phyloP scores from a whole-genome alignment of 148 eudicot species.

The Chenopodium quinoa region DNA sequence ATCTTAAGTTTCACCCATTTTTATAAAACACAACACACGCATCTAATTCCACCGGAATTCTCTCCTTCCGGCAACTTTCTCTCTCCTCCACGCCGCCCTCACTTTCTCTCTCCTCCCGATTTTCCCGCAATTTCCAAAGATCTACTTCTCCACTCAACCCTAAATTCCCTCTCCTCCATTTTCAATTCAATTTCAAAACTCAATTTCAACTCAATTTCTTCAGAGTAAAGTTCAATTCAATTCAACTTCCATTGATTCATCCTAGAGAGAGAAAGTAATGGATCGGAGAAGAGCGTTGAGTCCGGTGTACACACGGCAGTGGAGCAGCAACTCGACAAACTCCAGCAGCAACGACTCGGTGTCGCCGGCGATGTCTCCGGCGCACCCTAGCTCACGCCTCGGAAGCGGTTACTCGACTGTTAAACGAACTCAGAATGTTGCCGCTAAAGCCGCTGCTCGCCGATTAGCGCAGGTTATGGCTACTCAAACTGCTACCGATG shows the following conservation, averaged over 20 bases:
- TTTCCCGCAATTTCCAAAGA: neutral
- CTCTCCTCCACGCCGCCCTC: neutral
- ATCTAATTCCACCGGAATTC: neutral
- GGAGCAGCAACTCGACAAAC: constrained; percentile 50
- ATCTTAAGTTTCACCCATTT: neutral
- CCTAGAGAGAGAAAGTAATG: constrained; percentile 32
- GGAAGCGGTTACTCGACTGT: constrained; percentile 63
- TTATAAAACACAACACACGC: neutral
- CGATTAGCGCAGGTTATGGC: constrained; percentile 94
- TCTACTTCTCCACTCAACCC: neutral
- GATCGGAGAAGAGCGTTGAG: constrained; percentile 83
- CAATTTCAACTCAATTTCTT: neutral
- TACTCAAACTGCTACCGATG: constrained; percentile 51
- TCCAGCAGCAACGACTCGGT: constrained; percentile 68
- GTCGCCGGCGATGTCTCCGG: constrained; percentile 86
- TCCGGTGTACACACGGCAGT: constrained; percentile 79
- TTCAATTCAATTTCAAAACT: no score
- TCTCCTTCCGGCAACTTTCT: neutral
- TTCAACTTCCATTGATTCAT: neutral
- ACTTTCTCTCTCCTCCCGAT: neutral
- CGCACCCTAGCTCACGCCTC: constrained; percentile 64
- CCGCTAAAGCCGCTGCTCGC: constrained; percentile 94
- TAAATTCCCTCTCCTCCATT: no score
- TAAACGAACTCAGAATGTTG: constrained; percentile 82
- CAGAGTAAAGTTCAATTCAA: neutral